Evolutionary conservation across 23 red algal species (phyloP).

Genomic region (Agarophyton chilense): DNA sequence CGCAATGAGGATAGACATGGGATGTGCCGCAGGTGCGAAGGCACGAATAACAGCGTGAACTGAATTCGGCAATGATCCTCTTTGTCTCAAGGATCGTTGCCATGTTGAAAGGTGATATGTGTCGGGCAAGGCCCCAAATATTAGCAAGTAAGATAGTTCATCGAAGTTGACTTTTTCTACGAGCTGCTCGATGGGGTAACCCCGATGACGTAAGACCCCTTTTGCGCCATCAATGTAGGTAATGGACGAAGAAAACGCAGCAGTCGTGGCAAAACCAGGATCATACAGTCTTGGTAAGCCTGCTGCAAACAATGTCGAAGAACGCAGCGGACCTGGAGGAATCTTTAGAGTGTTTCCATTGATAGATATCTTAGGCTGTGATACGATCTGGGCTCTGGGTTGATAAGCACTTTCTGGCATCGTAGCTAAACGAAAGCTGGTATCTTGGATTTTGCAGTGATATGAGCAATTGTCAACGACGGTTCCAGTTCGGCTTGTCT

Average conservation of each 20-base stretch:
- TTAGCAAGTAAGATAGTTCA: conserved; percentile 75
- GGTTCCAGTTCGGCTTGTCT: no score
- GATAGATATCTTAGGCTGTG: neutral
- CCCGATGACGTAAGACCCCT: conserved; percentile 84
- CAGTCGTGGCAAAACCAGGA: conserved; percentile 94
- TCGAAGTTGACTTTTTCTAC: conserved; percentile 65
- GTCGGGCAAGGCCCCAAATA: conserved; percentile 77
- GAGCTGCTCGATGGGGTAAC: conserved; percentile 88
- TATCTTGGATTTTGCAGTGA: neutral
- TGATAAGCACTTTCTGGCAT: neutral
- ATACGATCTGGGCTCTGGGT: neutral
- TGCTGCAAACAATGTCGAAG: conserved; percentile 12
- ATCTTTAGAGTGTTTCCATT: neutral
- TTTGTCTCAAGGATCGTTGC: neutral
- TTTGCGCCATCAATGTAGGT: conserved; percentile 82
- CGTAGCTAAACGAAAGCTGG: neutral
- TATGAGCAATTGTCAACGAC: neutral
- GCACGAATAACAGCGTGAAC: conserved; percentile 51
- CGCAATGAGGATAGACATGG: conserved; percentile 88
- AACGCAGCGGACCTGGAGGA: neutral
- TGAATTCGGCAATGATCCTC: conserved; percentile 10
- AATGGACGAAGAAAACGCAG: conserved; percentile 61
- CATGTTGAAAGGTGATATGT: conserved; percentile 40
- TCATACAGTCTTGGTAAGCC: conserved; percentile 71
- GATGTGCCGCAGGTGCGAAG: conserved; percentile 74